Conservation (phyloP, 2,329 filamentous ascomycete genomes). For the Mycocentrospora acerina region DNA sequence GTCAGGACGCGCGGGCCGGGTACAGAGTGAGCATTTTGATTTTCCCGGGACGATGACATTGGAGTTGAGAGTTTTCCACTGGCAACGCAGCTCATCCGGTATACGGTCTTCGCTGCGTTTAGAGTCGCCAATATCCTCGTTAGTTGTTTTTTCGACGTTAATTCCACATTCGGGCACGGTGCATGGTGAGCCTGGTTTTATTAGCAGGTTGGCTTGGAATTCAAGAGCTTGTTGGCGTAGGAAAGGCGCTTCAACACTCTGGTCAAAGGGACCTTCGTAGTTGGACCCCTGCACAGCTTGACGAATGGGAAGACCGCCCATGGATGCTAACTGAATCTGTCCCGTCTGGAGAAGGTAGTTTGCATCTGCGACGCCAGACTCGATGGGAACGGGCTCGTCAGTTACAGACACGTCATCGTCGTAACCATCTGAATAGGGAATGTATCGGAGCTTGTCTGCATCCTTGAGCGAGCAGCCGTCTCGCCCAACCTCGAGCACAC, state of each 20-base stretch:
- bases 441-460: slow-evolving; percentile 29
- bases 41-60: slow-evolving; percentile 25
- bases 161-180: slow-evolving; percentile 30
- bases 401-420: slow-evolving; percentile 1
- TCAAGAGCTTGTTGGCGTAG: slow-evolving; percentile 29
- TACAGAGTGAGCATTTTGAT: slow-evolving; percentile 38
- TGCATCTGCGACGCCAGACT: slow-evolving; percentile 30
- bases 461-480: slow-evolving; percentile 34
- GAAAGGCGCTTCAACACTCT: slow-evolving; percentile 22
- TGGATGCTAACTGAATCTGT: slow-evolving; percentile 39
- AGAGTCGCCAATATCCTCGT: slow-evolving; percentile 44
- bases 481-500: slow-evolving; percentile 50
- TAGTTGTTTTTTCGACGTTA: slow-evolving; percentile 33
- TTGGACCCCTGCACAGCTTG: slow-evolving; percentile 50
- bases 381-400: slow-evolving; percentile 4
- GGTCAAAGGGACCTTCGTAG: slow-evolving; percentile 45
- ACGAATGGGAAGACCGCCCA: slow-evolving; percentile 46
- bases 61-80: slow-evolving; percentile 20
- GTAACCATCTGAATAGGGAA: slow-evolving; percentile 20
- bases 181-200: slow-evolving; percentile 20
- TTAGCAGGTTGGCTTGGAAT: slow-evolving; percentile 35
- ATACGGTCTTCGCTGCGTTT: slow-evolving; percentile 45
- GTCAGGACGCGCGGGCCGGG: slow-evolving; percentile 29
- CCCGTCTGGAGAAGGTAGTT: slow-evolving; percentile 30
- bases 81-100: slow-evolving; percentile 38